Evolutionary conservation across 148 eudicot genomes (phyloP).

Genomic region (Simmondsia chinensis): DNA sequence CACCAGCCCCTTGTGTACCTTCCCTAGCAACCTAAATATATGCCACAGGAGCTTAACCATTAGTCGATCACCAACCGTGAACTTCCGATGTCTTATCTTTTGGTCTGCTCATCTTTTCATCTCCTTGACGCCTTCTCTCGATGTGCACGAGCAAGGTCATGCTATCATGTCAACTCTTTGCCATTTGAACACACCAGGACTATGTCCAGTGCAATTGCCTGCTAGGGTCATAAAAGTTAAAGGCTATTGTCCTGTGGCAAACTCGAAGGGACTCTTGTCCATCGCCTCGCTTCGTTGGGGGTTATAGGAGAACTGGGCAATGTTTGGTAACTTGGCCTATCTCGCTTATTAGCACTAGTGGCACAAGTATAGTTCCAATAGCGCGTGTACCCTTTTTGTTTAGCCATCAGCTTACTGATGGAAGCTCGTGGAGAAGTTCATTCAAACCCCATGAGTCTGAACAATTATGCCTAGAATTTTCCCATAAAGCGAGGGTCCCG

Average conservation of each 20-base stretch:
- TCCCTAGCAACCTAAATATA: background rate
- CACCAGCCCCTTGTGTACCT: background rate
- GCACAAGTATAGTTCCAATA: constrained; percentile 1
- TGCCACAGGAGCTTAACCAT: background rate
- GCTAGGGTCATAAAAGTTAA: background rate
- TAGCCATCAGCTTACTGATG: background rate
- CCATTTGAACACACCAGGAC: background rate
- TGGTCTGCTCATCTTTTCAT: constrained; percentile 1
- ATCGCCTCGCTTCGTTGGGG: background rate
- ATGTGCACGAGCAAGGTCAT: background rate
- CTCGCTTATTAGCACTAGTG: constrained; percentile 1
- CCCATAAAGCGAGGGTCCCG: too few species aligned
- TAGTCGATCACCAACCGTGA: background rate
- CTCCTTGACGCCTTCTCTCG: background rate
- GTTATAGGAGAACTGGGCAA: background rate
- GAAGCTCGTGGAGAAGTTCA: too few species aligned
- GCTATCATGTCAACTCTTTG: background rate
- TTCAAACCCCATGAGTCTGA: too few species aligned
- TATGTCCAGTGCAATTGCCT: background rate
- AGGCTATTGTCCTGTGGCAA: background rate
- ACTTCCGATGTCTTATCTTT: background rate
- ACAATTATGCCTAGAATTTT: too few species aligned
- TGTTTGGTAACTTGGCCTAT: background rate
- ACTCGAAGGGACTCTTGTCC: background rate
- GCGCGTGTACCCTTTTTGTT: background rate